Evolutionary conservation across 805 yeast genomes (phyloP).

Genomic region (Candida saitoana): DNA sequence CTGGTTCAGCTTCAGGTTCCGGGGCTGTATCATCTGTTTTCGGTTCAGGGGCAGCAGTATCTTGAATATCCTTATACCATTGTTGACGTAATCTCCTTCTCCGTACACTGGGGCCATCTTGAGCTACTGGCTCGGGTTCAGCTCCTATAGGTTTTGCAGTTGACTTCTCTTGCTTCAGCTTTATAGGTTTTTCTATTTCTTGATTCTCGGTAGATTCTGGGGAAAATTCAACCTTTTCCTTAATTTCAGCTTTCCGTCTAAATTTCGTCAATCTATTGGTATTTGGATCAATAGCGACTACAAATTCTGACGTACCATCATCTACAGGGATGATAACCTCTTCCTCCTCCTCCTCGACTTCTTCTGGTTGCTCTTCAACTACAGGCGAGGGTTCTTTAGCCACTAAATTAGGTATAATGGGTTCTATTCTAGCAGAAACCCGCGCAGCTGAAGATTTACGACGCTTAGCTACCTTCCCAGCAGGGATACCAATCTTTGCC

Average conservation of each 20-base stretch:
- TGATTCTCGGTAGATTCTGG: slow-evolving; percentile 2
- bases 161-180: not conserved
- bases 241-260: slow-evolving; percentile 12
- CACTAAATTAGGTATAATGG: slow-evolving; percentile 3
- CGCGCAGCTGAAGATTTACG: slow-evolving; percentile 23
- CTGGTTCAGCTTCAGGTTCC: slow-evolving; percentile 1
- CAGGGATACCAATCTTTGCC: slow-evolving; percentile 36
- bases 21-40: not conserved
- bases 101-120: not conserved
- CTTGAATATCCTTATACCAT: not conserved
- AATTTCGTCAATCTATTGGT: slow-evolving; percentile 27
- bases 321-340: not conserved
- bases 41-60: not conserved
- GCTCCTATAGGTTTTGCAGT: not conserved
- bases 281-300: slow-evolving; percentile 31
- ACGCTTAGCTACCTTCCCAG: slow-evolving; percentile 24
- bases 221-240: slow-evolving; percentile 13
- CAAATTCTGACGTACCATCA: slow-evolving; percentile 14
- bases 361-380: slow-evolving; percentile 8
- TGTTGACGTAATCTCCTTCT: slow-evolving; percentile 2
- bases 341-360: slow-evolving; percentile 2
- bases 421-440: slow-evolving; percentile 9
- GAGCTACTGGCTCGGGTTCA: not conserved
- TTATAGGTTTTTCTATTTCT: not conserved
- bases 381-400: slow-evolving; percentile 7